Percentiles rank a stretch among this genome's conserved stretches.
Evolutionary conservation across 805 yeast genomes (phyloP).

Genomic region (Candida alai): DNA sequence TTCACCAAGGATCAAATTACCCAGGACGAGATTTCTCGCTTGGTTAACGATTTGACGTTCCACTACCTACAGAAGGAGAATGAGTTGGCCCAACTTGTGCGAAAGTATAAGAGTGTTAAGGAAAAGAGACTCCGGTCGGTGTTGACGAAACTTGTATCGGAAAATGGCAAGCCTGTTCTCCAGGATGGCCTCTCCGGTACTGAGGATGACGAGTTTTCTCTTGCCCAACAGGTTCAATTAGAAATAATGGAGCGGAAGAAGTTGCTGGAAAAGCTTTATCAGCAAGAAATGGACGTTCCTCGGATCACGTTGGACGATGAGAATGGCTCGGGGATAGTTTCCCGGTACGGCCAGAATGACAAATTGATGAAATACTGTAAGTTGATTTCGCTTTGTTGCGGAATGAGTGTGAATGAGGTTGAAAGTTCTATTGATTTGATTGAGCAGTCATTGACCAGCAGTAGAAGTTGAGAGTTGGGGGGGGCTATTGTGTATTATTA

Average conservation of each 20-base stretch:
- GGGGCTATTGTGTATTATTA: too few species aligned
- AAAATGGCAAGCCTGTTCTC: too few species aligned
- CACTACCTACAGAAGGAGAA: constrained; percentile 31
- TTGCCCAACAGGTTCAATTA: constrained; percentile 25
- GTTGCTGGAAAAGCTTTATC: constrained; percentile 16
- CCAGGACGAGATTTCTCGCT: constrained; percentile 38
- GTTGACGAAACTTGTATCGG: background rate
- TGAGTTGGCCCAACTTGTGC: constrained; percentile 17
- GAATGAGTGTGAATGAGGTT: constrained; percentile 37
- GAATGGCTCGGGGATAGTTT: constrained; percentile 3
- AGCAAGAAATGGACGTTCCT: constrained; percentile 21
- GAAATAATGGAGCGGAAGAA: constrained; percentile 20
- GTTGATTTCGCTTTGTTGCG: constrained; percentile 40
- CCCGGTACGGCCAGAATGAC: constrained; percentile 5
- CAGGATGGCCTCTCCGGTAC: background rate
- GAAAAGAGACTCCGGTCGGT: background rate
- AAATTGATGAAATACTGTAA: constrained; percentile 32
- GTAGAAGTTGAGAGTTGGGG: background rate
- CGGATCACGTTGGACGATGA: constrained; percentile 13
- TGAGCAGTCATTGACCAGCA: constrained; percentile 33
- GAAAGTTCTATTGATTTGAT: constrained; percentile 40
- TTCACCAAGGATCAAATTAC: constrained; percentile 28
- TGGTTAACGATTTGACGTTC: constrained; percentile 36
- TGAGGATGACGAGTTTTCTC: constrained; percentile 11
- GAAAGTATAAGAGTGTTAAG: constrained; percentile 2